These are phyloP conservation scores for Wickerhamiella sergipiensis DNA, from an alignment of 805 yeast genomes.

Conservation along the genomic window DNA sequence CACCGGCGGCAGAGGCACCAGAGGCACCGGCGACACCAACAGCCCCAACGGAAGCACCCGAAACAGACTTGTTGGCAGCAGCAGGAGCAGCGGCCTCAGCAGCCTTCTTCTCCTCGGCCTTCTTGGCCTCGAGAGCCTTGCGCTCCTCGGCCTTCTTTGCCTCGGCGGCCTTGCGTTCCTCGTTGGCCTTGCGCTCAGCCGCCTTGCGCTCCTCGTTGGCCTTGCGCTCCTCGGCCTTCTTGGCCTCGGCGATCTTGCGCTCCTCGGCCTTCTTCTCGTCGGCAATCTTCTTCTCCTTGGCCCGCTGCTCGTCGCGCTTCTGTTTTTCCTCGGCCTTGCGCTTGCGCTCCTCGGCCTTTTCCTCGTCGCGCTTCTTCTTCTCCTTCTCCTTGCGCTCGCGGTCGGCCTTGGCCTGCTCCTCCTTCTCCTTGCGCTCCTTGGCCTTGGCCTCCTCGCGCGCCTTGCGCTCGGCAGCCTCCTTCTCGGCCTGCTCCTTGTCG, in stretches of 20 bases:
- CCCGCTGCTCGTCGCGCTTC: slow-evolving; percentile 10
- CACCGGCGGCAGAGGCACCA: too few relatives aligned
- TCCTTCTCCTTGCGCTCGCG: slow-evolving; percentile 8
- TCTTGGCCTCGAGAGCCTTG: slow-evolving; percentile 3
- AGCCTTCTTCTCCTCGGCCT: not conserved
- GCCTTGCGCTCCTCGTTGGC: not conserved
- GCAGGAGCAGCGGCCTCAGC: slow-evolving; percentile 4
- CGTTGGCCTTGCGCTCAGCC: slow-evolving; percentile 1
- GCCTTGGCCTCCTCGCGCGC: slow-evolving; percentile 17
- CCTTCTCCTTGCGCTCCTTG: slow-evolving; percentile 28
- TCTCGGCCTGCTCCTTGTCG: slow-evolving; percentile 30
- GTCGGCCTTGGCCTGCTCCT: slow-evolving; percentile 16
- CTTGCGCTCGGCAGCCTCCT: slow-evolving; percentile 11
- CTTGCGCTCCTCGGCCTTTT: slow-evolving; percentile 12
- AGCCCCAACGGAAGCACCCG: slow-evolving; percentile 1
- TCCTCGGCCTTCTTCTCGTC: slow-evolving; percentile 11
- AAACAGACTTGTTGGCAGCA: slow-evolving; percentile 38
- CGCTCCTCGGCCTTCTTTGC: slow-evolving; percentile 1
- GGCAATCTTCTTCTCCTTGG: slow-evolving; percentile 7
- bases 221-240: slow-evolving; percentile 1
- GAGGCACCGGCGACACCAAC: not conserved
- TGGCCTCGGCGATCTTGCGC: not conserved
- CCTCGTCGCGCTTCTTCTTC: slow-evolving; percentile 12
- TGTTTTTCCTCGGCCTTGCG: slow-evolving; percentile 5
- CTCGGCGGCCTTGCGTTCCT: slow-evolving; percentile 5